Conservation (phyloP, 805 yeast genomes). For the Suhomyces sp. region DNA sequence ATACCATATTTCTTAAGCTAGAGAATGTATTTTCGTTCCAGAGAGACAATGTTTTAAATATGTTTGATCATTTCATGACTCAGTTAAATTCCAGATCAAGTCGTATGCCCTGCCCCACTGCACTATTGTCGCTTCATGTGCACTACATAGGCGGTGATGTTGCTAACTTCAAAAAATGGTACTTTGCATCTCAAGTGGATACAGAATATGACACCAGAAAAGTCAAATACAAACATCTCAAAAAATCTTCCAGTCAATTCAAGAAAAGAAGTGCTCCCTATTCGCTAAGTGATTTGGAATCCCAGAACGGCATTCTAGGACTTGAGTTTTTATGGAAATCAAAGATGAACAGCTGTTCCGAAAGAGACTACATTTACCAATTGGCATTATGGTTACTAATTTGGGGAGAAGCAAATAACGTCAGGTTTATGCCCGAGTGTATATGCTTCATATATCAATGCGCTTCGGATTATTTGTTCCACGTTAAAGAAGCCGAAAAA, state of each 20-base stretch:
- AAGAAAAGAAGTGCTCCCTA: slow-evolving; percentile 36
- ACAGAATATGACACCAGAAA: slow-evolving; percentile 55
- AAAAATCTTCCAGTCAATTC: slow-evolving; percentile 11
- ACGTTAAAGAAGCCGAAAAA: slow-evolving; percentile 18
- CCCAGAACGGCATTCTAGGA: slow-evolving; percentile 14
- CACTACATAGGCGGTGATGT: slow-evolving; percentile 91
- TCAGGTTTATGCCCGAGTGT: slow-evolving; percentile 48
- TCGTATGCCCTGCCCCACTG: slow-evolving; percentile 67
- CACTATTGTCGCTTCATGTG: slow-evolving; percentile 74
- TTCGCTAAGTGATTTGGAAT: slow-evolving; percentile 16
- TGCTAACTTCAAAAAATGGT: slow-evolving; percentile 90
- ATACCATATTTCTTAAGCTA: slow-evolving; percentile 55
- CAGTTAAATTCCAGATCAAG: slow-evolving; percentile 86
- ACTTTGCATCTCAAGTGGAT: slow-evolving; percentile 79
- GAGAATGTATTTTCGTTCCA: slow-evolving; percentile 81
- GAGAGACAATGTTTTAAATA: slow-evolving; percentile 69
- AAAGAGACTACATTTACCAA: slow-evolving; percentile 61
- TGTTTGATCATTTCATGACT: slow-evolving; percentile 75
- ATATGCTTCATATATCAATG: slow-evolving; percentile 33
- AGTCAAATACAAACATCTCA: background rate
- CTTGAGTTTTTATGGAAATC: slow-evolving; percentile 58
- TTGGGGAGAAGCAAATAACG: slow-evolving; percentile 79
- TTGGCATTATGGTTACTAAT: slow-evolving; percentile 59
- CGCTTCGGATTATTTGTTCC: slow-evolving; percentile 20
- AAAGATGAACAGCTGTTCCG: slow-evolving; percentile 53